Conservation (phyloP, 495 filamentous ascomycete genomes). For the Choiromyces venosus region DNA sequence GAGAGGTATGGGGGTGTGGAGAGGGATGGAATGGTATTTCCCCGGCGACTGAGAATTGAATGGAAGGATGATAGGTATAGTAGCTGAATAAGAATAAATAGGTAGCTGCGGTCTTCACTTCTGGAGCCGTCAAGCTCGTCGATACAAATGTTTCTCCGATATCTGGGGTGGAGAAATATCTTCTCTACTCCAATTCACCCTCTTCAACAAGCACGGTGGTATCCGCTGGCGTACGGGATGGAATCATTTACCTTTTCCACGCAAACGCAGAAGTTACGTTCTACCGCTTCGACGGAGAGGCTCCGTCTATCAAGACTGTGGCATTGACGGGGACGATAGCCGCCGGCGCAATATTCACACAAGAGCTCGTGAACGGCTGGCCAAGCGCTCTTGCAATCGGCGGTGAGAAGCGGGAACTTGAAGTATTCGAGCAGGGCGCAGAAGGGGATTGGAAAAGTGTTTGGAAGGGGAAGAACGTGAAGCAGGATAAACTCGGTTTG, state of each 20-base stretch:
- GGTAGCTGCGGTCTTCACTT: neutral
- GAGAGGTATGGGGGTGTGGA: neutral
- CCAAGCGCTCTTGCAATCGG: slow-evolving; percentile 29
- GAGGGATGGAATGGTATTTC: slow-evolving; percentile 16
- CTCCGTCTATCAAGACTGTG: neutral
- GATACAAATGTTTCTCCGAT: neutral
- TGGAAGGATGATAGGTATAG: neutral
- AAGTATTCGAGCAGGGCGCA: slow-evolving; percentile 30
- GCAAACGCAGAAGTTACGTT: neutral
- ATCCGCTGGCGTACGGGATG: neutral
- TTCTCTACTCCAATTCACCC: neutral
- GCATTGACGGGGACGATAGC: slow-evolving; percentile 12
- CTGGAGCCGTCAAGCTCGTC: neutral
- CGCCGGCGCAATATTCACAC: slow-evolving; percentile 20
- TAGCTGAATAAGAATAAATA: neutral
- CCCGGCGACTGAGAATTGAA: neutral
- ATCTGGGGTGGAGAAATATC: neutral
- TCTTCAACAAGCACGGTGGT: neutral
- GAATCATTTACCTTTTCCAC: neutral
- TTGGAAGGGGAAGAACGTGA: slow-evolving; percentile 40
- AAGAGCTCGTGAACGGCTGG: neutral
- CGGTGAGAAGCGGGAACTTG: slow-evolving; percentile 27
- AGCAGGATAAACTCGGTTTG: slow-evolving; percentile 30
- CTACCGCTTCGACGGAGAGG: neutral
- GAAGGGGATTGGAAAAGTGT: slow-evolving; percentile 18